Evolutionary conservation across 2,329 filamentous ascomycete genomes (phyloP).

Genomic region (Graphilbum fragrans): DNA sequence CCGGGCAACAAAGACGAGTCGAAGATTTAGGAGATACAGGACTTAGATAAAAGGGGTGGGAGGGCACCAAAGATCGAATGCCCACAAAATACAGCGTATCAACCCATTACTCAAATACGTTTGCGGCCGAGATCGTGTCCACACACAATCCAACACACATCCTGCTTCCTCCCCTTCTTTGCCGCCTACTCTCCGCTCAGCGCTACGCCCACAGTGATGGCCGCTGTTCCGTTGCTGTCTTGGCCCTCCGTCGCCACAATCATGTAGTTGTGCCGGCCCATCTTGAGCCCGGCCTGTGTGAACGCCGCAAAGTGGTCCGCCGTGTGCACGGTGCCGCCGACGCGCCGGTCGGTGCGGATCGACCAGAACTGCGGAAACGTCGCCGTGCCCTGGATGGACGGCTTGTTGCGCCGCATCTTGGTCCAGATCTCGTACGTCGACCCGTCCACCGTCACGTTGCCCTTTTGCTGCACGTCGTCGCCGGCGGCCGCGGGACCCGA

Average conservation of each 20-base stretch:
- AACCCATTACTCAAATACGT: too few species aligned
- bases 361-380: conserved; percentile 39
- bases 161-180: too few species aligned
- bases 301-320: conserved; percentile 36
- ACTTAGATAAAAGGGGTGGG: too few species aligned
- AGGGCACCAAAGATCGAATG: too few species aligned
- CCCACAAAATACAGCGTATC: too few species aligned
- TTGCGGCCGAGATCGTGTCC: too few species aligned
- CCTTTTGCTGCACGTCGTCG: conserved; percentile 18
- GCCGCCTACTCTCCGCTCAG: too few species aligned
- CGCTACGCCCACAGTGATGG: conserved; percentile 22
- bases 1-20: too few species aligned
- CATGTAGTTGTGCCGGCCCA: conserved; percentile 33
- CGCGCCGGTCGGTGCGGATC: conserved; percentile 35
- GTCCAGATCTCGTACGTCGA: conserved; percentile 21
- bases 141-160: too few species aligned
- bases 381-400: conserved; percentile 31
- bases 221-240: conserved; percentile 32
- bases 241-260: conserved; percentile 36
- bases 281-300: conserved; percentile 25
- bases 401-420: conserved; percentile 23
- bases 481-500: not conserved
- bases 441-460: conserved; percentile 19
- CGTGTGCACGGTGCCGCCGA: conserved; percentile 32
- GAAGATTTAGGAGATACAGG: too few species aligned